Evolutionary conservation across 2,329 filamentous ascomycete genomes (phyloP), one percentile per base, ranked within the genome.

Genomic region (Xylaria multiplex): DNA sequence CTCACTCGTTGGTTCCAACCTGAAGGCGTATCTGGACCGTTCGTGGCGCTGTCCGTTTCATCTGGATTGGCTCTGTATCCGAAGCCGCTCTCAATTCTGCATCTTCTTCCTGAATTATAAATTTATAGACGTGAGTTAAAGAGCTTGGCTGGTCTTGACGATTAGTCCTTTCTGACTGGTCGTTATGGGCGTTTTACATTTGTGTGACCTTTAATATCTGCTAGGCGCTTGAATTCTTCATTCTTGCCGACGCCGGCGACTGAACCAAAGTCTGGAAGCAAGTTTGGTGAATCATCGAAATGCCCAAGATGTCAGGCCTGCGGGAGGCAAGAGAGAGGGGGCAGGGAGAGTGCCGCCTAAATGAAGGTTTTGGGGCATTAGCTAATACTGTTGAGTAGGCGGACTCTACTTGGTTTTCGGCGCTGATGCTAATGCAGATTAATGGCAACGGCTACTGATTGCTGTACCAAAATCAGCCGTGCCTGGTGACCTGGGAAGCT

Each of bases 111-210:
- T 53, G 35, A 27, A 54, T 43, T 16, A 43, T 24, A 46, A 2
- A 9, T 43, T 52, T 43, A 24, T 11, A 59, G 45, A 13, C 27
- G 16, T 27, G 42, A 48, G 30, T 49, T 19, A 40, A 30, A 48
- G 32, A 37, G 43, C 56, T 24, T 43, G 19, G 6, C n/a, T 30
- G 42, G 52, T 46, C 32, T 37, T 16, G 46, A 40, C 53, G 27
- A 48, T 40, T 58, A n/a, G 43, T 59, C 16, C 40, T 53, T 52
- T 62, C 42, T 62, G 22, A 62, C 46, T 50, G 43, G 49, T 55
- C 30, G 42, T n/a, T 11, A 24, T 37, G 32, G 8, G 52, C 37
- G 37, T 49, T 37, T 6, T 48, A 16, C 19, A 42, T 9, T 8
- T 54, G 54, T 45, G 46, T 56, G 46, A 49, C 59, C 11, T 42